A percentile compares a stretch with the other conserved stretches of the same genome.
These are phyloP conservation scores for Hansfordia pulvinata DNA, from an alignment of 2,329 filamentous ascomycete species.

Conservation along the genomic window DNA sequence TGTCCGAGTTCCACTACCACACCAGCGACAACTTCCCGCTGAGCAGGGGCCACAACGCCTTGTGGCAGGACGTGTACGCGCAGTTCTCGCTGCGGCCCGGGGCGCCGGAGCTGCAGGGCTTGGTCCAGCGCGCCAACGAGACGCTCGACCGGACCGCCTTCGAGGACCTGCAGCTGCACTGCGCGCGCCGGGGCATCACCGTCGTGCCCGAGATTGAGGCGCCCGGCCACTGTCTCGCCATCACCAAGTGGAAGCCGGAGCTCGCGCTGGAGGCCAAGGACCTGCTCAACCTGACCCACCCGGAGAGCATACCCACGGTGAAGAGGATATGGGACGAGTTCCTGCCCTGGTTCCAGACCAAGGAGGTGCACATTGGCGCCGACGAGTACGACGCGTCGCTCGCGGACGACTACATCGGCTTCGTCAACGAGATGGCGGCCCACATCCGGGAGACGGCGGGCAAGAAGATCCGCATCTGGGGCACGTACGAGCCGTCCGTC, in stretches of 20 bases:
- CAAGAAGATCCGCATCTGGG: slow-evolving; percentile 39
- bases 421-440: slow-evolving; percentile 33
- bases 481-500: slow-evolving; percentile 28
- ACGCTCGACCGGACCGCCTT: slow-evolving; percentile 29
- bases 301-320: slow-evolving; percentile 35
- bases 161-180: slow-evolving; percentile 32
- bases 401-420: slow-evolving; percentile 33
- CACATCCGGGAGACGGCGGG: slow-evolving; percentile 22
- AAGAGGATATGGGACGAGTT: slow-evolving; percentile 37
- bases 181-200: slow-evolving; percentile 34
- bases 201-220: slow-evolving; percentile 41
- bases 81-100: slow-evolving; percentile 26
- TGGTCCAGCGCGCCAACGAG: slow-evolving; percentile 30
- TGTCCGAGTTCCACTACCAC: slow-evolving; percentile 34
- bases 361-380: slow-evolving; percentile 39
- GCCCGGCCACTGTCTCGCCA: slow-evolving; percentile 35
- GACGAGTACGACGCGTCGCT: slow-evolving; percentile 34
- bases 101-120: slow-evolving; percentile 18
- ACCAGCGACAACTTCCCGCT: slow-evolving; percentile 33
- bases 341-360: slow-evolving; percentile 39
- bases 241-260: slow-evolving; percentile 42
- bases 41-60: slow-evolving; percentile 29
- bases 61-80: slow-evolving; percentile 29
- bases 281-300: slow-evolving; percentile 36
- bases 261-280: slow-evolving; percentile 30